Base-by-base conservation (phyloP, 306 rosid genomes). In the Malus asiatica region DNA sequence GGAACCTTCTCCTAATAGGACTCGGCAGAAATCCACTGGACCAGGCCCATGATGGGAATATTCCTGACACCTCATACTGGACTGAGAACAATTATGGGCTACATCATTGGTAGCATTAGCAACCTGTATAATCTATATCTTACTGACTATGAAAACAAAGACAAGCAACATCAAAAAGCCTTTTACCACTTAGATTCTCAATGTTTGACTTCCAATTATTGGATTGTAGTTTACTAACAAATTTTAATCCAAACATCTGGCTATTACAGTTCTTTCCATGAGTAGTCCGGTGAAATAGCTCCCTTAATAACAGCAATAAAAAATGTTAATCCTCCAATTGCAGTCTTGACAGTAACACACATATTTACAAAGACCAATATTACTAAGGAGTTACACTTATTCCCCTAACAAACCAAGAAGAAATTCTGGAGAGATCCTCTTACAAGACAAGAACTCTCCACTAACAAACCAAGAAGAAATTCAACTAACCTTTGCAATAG, bases 81-180 rank as follows among this genome's bases (percentile, higher is more conserved):
- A 35, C 0, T 0, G 0, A 35, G 42, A 35, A 35, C 9, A 35
- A 35, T 35, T 0, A 35, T 35, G 42, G 42, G 97, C 98, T 38
- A 79, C 86, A 59, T 92, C 97, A 73, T 95, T 95, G 71, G 96
- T 95, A 48, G 98, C 98, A 80, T 90, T 95, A 12, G 98, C 98
- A 76, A 95, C 97, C 90, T 95, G 97, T 23, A 10, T 35, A 66
- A 35, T 66, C 46, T 10, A 33, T 66, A 66, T 66, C 38, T n/a
- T 20, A 66, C 46, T 35, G 27, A 66, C 27, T 19, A 35, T 3
- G 25, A 32, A 66, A 35, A 66, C 16, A 2, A 13, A 66, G 14
- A 9, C 46, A 4, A 12, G 48, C 8, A 63, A 64, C 68, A 64
- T 64, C 10, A 3, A 66, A 9, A 66, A 14, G 70, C 70, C 29